A percentile compares a stretch with the other conserved stretches of the same genome.
Conservation (phyloP, 2,329 filamentous ascomycete species). For the Chrysosporium queenslandicum region DNA sequence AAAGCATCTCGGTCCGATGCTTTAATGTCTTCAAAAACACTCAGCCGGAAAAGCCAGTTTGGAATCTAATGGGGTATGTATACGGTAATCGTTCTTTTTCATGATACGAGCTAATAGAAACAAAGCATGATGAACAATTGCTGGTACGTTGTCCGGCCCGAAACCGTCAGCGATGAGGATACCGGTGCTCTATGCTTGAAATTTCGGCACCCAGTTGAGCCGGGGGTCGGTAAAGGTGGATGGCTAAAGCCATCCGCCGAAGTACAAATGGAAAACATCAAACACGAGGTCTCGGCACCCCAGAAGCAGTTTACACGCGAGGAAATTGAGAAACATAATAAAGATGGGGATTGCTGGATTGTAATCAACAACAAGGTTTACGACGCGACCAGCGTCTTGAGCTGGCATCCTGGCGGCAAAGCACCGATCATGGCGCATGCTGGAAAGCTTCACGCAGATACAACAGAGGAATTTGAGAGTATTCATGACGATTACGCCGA, state of each 20-base stretch:
- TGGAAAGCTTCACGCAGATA: conserved; percentile 42
- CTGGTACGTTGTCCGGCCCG: conserved; percentile 40
- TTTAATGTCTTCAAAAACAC: conserved; percentile 45
- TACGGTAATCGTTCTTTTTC: background rate
- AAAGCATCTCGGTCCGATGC: conserved; percentile 39
- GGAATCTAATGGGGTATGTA: conserved; percentile 40
- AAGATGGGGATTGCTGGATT: conserved; percentile 45
- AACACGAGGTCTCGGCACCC: conserved; percentile 38
- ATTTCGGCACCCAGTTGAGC: conserved; percentile 42
- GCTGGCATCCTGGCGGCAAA: conserved; percentile 44
- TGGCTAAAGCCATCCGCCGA: conserved; percentile 45
- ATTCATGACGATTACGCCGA: conserved; percentile 46
- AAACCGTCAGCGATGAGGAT: conserved; percentile 29
- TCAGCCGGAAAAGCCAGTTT: conserved; percentile 38
- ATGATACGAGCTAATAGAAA: background rate
- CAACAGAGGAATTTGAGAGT: conserved; percentile 41
- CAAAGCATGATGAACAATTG: conserved; percentile 48
- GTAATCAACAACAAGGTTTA: conserved; percentile 45
- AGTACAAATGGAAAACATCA: conserved; percentile 37
- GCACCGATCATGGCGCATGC: conserved; percentile 42
- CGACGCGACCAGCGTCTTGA: conserved; percentile 40
- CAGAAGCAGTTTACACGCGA: conserved; percentile 45
- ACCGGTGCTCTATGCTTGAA: conserved; percentile 27
- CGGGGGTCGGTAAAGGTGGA: conserved; percentile 36
- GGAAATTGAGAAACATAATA: conserved; percentile 45